Base-by-base conservation (phyloP, 768 basidiomycete genomes). In the Tubosaeta brunneosetosa region DNA sequence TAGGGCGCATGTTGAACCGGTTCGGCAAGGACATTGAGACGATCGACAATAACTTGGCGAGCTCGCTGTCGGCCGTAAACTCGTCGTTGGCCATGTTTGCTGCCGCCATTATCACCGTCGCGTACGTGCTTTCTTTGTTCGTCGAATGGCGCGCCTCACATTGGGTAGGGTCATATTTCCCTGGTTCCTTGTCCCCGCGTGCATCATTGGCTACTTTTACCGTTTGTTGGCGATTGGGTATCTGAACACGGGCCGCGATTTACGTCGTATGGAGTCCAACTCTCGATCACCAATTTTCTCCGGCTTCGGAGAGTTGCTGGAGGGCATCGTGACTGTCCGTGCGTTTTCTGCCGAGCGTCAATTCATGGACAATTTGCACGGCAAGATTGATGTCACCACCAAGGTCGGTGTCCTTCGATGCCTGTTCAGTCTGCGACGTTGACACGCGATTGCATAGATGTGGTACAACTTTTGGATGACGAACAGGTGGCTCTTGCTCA, bases 401-500 rank as follows among this genome's bases (percentile, higher is more conserved):
- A 82, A 85, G 81, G 87, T 86, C 51, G 34, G 59, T 50, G 11
- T 44, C 31, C 33, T 22, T 12, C 14, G 6, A 7, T n/a, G 2
- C 5, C 11, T 19, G 6, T 47, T 47, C 32, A 8, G 26, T 50
- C 26, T 3, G 4, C 10, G n/a, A 25, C 9, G 36, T 13, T 58
- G 25, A 57, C 32, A n/a, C 38, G 14, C 22, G 17, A 11, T 1
- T 14, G 8, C 12, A 8, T 6, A 62, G 84, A 87, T 89, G 86
- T 89, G 85, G 86, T 89, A 91, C 63, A 79, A 73, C 13, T 88
- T 88, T 69, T 92, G 91, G 91, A 91, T 93, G 90, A 85, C 83
- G 9, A 92, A 90, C 59, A 74, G 91, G 46, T 92, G 88, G 90
- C 75, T 95, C 3, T 71, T 94, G 33, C 68, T 94, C 51, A 84